phyloP scores from a whole-genome alignment of 768 basidiomycete species.

The Hericium rajendrae region DNA sequence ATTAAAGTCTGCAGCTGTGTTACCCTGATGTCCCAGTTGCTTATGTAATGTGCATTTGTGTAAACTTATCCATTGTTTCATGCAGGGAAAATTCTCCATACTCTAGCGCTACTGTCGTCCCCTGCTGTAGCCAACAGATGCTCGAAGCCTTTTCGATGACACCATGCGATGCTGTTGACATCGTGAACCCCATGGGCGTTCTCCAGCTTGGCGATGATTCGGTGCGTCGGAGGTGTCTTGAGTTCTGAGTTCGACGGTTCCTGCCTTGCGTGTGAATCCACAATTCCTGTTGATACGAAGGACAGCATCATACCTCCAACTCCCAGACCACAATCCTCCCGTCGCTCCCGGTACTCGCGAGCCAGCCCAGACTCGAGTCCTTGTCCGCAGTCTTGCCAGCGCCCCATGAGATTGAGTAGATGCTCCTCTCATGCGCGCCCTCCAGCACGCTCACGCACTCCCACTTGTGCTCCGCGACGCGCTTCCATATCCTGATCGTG shows the following conservation, averaged over 20 bases:
- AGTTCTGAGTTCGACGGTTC: conserved; percentile 1
- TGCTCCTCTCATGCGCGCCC: conserved; percentile 53
- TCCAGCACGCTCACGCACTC: conserved; percentile 48
- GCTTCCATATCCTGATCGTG: conserved; percentile 79
- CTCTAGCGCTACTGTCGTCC: conserved; percentile 72
- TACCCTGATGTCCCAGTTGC: too few species aligned
- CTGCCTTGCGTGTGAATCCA: neutral
- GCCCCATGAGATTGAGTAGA: conserved; percentile 81
- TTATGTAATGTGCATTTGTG: too few species aligned
- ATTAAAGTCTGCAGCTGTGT: too few species aligned
- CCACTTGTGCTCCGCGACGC: conserved; percentile 52
- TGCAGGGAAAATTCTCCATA: conserved; percentile 46
- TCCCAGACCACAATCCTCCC: conserved; percentile 79
- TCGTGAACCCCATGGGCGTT: conserved; percentile 78
- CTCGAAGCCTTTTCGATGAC: conserved; percentile 52
- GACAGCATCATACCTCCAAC: conserved; percentile 37
- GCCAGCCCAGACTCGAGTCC: conserved; percentile 52
- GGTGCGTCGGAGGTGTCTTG: conserved; percentile 15
- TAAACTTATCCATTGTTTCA: too few species aligned
- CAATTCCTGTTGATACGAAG: neutral
- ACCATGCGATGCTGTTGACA: conserved; percentile 82
- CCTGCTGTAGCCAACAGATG: conserved; percentile 73
- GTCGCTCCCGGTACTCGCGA: conserved; percentile 82
- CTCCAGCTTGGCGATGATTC: conserved; percentile 45
- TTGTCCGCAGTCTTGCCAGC: conserved; percentile 19